These are phyloP conservation scores for Ophiocordyceps camponoti-saundersi DNA, from an alignment of 2,329 filamentous ascomycete genomes.

Conservation along the genomic window DNA sequence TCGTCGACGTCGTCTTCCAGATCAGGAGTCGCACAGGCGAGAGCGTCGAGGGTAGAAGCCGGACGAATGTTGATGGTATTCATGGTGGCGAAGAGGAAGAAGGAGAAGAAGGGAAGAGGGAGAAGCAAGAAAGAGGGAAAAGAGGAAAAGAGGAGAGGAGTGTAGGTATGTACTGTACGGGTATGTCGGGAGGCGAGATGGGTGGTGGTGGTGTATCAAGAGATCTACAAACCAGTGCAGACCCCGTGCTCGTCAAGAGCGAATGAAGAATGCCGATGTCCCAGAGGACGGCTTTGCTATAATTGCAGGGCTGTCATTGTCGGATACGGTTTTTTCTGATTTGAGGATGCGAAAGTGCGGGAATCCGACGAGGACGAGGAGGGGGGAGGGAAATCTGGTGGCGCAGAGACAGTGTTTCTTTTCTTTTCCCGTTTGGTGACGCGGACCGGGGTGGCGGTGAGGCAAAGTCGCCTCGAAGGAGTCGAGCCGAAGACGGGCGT, in stretches of 20 bases:
- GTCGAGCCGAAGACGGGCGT: neutral
- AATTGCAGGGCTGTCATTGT: slow-evolving; percentile 15
- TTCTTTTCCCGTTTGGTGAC: neutral
- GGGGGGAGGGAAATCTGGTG: neutral
- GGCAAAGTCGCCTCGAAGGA: neutral
- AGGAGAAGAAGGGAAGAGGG: too few relatives aligned
- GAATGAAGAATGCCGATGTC: slow-evolving; percentile 9
- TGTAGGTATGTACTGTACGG: too few relatives aligned
- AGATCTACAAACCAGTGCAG: slow-evolving; percentile 10
- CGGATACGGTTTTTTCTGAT: neutral
- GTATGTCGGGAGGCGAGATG: neutral
- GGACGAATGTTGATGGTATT: slow-evolving; percentile 4
- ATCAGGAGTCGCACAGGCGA: slow-evolving; percentile 16
- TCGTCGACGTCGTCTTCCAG: slow-evolving; percentile 66
- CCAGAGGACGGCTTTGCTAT: slow-evolving; percentile 21
- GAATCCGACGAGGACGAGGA: neutral
- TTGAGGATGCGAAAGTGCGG: neutral
- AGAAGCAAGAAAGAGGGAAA: too few relatives aligned
- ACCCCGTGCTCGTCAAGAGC: slow-evolving; percentile 5
- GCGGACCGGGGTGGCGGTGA: neutral
- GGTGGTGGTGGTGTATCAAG: neutral
- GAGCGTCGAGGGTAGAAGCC: slow-evolving; percentile 10
- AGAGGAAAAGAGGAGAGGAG: neutral
- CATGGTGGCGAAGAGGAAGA: slow-evolving; percentile 9
- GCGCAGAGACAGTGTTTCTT: neutral